Base-by-base conservation (phyloP, 2,329 filamentous ascomycete species). In the Penicillium polonicum region DNA sequence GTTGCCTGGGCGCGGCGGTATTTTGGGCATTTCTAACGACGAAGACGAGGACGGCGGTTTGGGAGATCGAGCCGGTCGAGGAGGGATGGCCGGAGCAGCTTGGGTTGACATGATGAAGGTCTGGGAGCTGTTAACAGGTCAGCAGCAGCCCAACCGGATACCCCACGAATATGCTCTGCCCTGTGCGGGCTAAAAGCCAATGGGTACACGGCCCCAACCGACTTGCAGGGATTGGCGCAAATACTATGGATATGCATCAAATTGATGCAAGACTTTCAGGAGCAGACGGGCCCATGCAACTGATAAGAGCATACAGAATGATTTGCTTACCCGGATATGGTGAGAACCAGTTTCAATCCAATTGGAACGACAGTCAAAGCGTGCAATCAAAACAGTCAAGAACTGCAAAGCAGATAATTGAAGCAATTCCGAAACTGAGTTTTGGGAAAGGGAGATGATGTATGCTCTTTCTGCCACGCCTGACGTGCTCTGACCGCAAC, bases 1-100 rank as follows among this genome's bases (percentile, higher is more conserved):
- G 65, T 80, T 80, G 52, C 73, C 64, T 5, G 92, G 92, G 61
- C 92, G 89, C 60, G 91, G 89, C 62, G 92, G 92, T 48, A 96
- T 83, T 69, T 84, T 85, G 60, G 92, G 92, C 42, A 85, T 76
- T 43, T 85, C 83, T 63, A 61, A 44, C 61, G 78, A 74, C 0
- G 42, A 39, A 12, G 36, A 44, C 7, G 39, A 23, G 53, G 76
- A 67, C 57, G 76, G 74, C 52, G 81, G 77, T 63, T 81, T 77
- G 42, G 80, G 76, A 48, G 77, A 78, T 69, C 85, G 82, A 64
- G 80, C 73, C 52, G 87, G 87, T 61, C 86, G 84, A 64, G 86
- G 85, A 60, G 87, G 87, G 64, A 89, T 78, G 65, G 76, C 77
- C 41, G 87, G 83, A 57, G 79, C 78, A 66, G 83, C 62, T 68